Conservation (phyloP, 1,284 basidiomycete species). For the Cryptococcus wingfieldii region DNA sequence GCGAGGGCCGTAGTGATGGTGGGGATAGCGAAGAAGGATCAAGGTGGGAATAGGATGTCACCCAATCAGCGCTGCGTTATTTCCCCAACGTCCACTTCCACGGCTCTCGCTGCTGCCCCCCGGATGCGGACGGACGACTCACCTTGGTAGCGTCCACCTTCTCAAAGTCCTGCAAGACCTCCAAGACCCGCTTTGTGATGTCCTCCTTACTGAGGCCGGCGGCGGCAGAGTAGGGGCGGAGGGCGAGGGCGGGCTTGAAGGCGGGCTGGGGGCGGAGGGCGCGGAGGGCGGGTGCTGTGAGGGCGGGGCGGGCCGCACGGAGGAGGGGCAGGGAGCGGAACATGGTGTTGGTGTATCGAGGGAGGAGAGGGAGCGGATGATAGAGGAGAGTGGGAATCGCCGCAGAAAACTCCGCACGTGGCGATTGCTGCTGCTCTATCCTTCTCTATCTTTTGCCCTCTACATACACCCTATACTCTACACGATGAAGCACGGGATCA, state of each 20-base stretch:
- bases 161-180: constrained; percentile 91
- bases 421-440: background rate
- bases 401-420: background rate
- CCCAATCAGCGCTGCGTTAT: constrained; percentile 11
- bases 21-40: background rate
- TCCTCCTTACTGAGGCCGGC: constrained; percentile 68
- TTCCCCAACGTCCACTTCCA: constrained; percentile 1
- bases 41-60: background rate
- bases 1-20: background rate
- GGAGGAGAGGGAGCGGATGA: background rate
- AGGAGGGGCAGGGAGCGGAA: constrained; percentile 23
- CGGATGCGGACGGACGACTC: constrained; percentile 15
- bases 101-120: background rate
- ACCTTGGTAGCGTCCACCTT: constrained; percentile 88
- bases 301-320: constrained; percentile 21
- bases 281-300: constrained; percentile 13
- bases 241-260: constrained; percentile 3
- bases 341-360: constrained; percentile 22
- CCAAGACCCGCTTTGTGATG: constrained; percentile 77
- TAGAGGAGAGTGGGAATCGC: background rate
- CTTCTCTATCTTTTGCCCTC: background rate
- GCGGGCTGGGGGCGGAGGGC: constrained; percentile 6
- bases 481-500: constrained; percentile 84
- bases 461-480: background rate
- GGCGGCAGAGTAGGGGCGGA: constrained; percentile 66